phyloP scores from a whole-genome alignment of 805 yeast species.

The Peterozyma toletana region DNA sequence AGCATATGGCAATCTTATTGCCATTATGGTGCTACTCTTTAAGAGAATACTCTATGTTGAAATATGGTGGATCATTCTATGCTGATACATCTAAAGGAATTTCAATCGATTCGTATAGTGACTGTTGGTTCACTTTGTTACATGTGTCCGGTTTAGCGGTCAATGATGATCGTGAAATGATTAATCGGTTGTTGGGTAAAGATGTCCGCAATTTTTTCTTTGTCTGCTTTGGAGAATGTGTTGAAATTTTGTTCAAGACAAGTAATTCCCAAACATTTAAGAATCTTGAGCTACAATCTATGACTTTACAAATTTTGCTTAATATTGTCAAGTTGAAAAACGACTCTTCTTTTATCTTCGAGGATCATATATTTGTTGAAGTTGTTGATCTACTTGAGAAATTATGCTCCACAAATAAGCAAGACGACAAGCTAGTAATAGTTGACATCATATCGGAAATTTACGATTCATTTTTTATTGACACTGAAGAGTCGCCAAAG shows the following conservation, averaged over 20 bases:
- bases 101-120: slow-evolving; percentile 39
- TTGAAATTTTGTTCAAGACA: slow-evolving; percentile 59
- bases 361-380: slow-evolving; percentile 67
- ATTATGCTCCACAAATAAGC: slow-evolving; percentile 48
- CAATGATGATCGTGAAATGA: slow-evolving; percentile 37
- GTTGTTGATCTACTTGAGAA: slow-evolving; percentile 71
- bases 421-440: slow-evolving; percentile 36
- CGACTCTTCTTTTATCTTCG: slow-evolving; percentile 52
- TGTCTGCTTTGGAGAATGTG: slow-evolving; percentile 75
- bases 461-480: slow-evolving; percentile 35
- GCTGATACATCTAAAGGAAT: slow-evolving; percentile 32
- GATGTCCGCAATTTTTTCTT: slow-evolving; percentile 66
- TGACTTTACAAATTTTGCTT: slow-evolving; percentile 42
- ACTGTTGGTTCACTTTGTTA: slow-evolving; percentile 71
- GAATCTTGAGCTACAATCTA: slow-evolving; percentile 17
- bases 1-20: slow-evolving; percentile 51
- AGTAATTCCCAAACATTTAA: slow-evolving; percentile 17
- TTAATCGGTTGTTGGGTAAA: slow-evolving; percentile 42
- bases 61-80: slow-evolving; percentile 34
- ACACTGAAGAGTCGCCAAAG: slow-evolving; percentile 11
- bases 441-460: slow-evolving; percentile 53
- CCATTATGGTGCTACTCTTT: slow-evolving; percentile 77
- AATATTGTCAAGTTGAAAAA: slow-evolving; percentile 50
- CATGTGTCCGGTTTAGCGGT: slow-evolving; percentile 67
- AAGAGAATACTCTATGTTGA: slow-evolving; percentile 65